These are phyloP conservation scores for Coniferiporia sulphurascens DNA, from an alignment of 1,284 basidiomycete species.

Conservation along the genomic window DNA sequence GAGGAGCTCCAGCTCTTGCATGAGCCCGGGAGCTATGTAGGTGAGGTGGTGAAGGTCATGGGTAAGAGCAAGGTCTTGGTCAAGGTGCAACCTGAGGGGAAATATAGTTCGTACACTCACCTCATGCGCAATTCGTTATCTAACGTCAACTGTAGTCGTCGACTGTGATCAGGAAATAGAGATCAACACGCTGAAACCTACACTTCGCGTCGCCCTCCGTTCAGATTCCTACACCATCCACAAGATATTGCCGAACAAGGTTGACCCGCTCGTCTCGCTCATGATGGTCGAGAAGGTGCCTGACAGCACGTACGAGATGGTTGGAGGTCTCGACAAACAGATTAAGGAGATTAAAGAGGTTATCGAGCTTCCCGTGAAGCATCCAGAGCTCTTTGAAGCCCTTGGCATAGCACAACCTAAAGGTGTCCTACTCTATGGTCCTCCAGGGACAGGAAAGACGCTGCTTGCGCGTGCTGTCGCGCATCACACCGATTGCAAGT, in stretches of 20 bases:
- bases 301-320: constrained; percentile 99
- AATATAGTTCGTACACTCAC: constrained; percentile 72
- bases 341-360: constrained; percentile 99
- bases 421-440: constrained; percentile 93
- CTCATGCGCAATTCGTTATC: not conserved
- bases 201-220: constrained; percentile 90
- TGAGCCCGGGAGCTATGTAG: constrained; percentile 96
- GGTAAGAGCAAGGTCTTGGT: constrained; percentile 98
- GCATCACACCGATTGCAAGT: constrained; percentile 97
- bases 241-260: constrained; percentile 92
- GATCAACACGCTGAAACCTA: constrained; percentile 74
- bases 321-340: constrained; percentile 96
- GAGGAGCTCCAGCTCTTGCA: constrained; percentile 95
- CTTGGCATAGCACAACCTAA: constrained; percentile 98
- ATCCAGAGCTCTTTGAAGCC: constrained; percentile 95
- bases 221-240: constrained; percentile 95
- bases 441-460: constrained; percentile 97
- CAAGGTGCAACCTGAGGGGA: constrained; percentile 98
- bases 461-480: constrained; percentile 91
- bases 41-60: constrained; percentile 98
- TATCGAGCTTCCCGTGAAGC: constrained; percentile 97
- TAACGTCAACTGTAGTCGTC: constrained; percentile 58
- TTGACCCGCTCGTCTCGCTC: constrained; percentile 90
- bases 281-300: constrained; percentile 99
- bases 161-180: constrained; percentile 92